Base-by-base conservation (phyloP, 257 asterid species). In the Fraxinus excelsior region DNA sequence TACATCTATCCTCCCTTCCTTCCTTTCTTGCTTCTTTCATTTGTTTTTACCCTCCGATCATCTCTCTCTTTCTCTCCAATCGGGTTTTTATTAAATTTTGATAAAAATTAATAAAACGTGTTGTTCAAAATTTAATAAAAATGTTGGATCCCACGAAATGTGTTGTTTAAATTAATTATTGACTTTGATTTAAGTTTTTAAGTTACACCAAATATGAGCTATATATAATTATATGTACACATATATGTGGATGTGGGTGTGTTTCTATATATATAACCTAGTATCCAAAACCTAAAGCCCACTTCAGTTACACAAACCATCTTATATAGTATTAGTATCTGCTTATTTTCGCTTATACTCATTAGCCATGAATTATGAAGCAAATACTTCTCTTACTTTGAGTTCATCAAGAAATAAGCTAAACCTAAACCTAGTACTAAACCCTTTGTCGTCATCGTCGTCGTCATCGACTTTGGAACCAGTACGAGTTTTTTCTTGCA, bases 401-500 rank as follows among this genome's bases (percentile, higher is more conserved):
- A 81, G 84, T 46, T 60, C 88, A 35, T 73, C 82, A 72, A 84
- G 84, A 71, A 87, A 84, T 62, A 62, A 62, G 2, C 68, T 26
- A 1, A 84, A 84, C 78, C 82, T 84, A 34, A 82, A 88, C 84
- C 83, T 88, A 40, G 80, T 76, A 13, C 79, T 85, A 0, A 87
- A 92, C 35, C 84, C 80, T 67, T 82, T 87, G 0, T 70, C 89
- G 3, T 84, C 62, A 0, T n/a, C 88, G 35, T 32, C 35, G 0
- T 72, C 82, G 0, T 85, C 89, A 1, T 82, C 92, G 0, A 86
- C 86, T 2, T 9, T 82, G 28, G 91, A 85, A 29, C 91, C 87
- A 6, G 65, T 56, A 0, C 84, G 97, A 7, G 92, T 93, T 4
- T 93, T 93, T 37, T 86, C 97, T 11, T 94, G 98, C 92, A 90